Base-by-base conservation (phyloP, 2,329 filamentous ascomycete species). In the Fragosphaeria purpurea region DNA sequence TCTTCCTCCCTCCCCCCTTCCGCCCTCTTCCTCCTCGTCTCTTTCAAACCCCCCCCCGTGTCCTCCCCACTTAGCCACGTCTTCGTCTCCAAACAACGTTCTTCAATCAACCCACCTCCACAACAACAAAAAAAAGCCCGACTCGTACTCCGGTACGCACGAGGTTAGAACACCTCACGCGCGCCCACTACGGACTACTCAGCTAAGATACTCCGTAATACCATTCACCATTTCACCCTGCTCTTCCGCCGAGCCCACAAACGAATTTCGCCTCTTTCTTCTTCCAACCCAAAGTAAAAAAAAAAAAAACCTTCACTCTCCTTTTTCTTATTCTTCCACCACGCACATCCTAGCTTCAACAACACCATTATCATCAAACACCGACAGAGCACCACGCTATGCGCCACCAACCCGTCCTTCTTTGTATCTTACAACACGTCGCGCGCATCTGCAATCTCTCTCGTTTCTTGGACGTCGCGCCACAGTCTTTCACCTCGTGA, bases 1-100 rank as follows among this genome's bases (percentile, higher is more conserved):
- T 48, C 22, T 39, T 46, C 45, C 39, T 53, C 43, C 43, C 22
- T 33, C 5, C n/a, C 37, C 32, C 32, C 34, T 4, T 34, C 42
- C 38, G 34, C 13, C 32, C 58, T 60, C 58, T 58, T 59, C 55
- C 55, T 57, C 59, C 47, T 56, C 61, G 58, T 62, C 51, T 47
- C 51, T 43, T 9, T 38, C 48, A 47, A 30, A 41, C 44, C 33
- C 49, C 46, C 32, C 35, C n/a, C n/a, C n/a, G n/a, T n/a, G n/a
- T n/a, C 45, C 47, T 57, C 55, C 52, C 53, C 53, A 53, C 53
- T 54, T 50, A 52, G 44, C 53, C 53, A 56, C 55, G 45, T 41
- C 41, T 39, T 39, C 48, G 41, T 53, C 39, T n/a, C 48, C 51
- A 50, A 44, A 48, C 47, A 52, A 43, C 41, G 37, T 38, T 33